Base-by-base conservation (phyloP, 2,329 filamentous ascomycete genomes). In the Incumbomyces lentus region DNA sequence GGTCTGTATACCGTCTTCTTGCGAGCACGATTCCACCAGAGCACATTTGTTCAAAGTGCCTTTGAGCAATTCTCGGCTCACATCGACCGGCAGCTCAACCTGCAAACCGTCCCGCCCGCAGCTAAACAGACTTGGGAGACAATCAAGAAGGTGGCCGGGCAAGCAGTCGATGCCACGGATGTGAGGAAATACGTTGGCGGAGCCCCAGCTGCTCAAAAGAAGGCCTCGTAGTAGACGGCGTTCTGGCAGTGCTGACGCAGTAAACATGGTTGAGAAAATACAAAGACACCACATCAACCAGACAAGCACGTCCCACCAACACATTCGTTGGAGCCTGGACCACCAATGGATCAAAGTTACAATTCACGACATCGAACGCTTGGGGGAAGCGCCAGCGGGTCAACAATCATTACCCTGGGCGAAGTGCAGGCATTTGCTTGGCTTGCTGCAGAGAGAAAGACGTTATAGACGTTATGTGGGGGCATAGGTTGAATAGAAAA, bases 1-100 rank as follows among this genome's bases (percentile, higher is more conserved):
- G 70, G 70, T 51, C 66, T 94, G 64, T 98, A 96, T 78, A 88
- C 88, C 55, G 76, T 81, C 58, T 98, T 98, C 76, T 79, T 96
- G 64, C 86, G 92, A 58, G 85, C 89, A 35, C 82, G 92, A 60
- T 90, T 83, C 70, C 74, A 82, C 48, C 90, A 96, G 75, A 95
- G 87, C 76, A 78, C 72, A 54, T 95, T 96, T 62, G 86, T 96
- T n/a, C 86, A 95, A 72, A 78, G 76, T 59, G 81, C 86, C 40
- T 82, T 95, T 61, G 71, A 74, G 53, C 76, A 83, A 58, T 68
- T 90, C 47, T 79, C 79, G 60, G 80, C 83, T 46, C 79, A 86
- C 56, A 72, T 90, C 51, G 90, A 96, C 66, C 83, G 84, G 51
- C 73, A 87, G 40, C 78, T 92, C 47, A 84, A 87, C 45, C 84